A percentile compares a stretch with the other conserved stretches of the same genome.
phyloP scores from a whole-genome alignment of 768 basidiomycete species.

The Sporobolomyces phaffii region DNA sequence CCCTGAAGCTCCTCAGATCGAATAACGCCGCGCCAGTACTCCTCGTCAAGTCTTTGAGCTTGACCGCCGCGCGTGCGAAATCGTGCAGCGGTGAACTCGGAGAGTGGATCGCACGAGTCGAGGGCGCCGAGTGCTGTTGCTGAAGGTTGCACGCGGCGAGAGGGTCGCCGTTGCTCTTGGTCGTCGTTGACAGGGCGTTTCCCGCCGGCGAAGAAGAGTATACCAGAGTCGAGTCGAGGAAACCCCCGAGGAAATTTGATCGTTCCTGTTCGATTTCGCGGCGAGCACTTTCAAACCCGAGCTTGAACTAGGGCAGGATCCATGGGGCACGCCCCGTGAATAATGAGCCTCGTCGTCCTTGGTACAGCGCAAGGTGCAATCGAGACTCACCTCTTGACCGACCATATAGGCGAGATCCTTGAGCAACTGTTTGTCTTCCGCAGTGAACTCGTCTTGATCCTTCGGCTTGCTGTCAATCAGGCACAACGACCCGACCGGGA shows the following conservation, averaged over 20 bases:
- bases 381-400: constrained; percentile 18
- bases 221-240: constrained; percentile 31
- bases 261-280: constrained; percentile 17
- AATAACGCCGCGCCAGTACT: neutral
- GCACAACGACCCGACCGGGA: constrained; percentile 26
- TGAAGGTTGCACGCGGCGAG: constrained; percentile 4
- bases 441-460: neutral
- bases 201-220: neutral
- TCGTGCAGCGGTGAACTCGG: neutral
- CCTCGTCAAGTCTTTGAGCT: neutral
- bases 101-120: neutral
- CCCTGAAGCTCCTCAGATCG: constrained; percentile 10
- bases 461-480: constrained; percentile 23
- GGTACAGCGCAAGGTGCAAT: neutral
- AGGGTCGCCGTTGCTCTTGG: neutral
- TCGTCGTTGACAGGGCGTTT: too few species aligned
- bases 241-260: constrained; percentile 14
- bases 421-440: constrained; percentile 12
- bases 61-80: neutral
- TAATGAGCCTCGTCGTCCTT: neutral
- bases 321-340: too few species aligned
- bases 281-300: constrained; percentile 21
- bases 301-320: constrained; percentile 8
- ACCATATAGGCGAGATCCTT: constrained; percentile 27
- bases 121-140: constrained; percentile 1